Conservation (phyloP, 768 basidiomycete genomes). For the Leccinum boreale region DNA sequence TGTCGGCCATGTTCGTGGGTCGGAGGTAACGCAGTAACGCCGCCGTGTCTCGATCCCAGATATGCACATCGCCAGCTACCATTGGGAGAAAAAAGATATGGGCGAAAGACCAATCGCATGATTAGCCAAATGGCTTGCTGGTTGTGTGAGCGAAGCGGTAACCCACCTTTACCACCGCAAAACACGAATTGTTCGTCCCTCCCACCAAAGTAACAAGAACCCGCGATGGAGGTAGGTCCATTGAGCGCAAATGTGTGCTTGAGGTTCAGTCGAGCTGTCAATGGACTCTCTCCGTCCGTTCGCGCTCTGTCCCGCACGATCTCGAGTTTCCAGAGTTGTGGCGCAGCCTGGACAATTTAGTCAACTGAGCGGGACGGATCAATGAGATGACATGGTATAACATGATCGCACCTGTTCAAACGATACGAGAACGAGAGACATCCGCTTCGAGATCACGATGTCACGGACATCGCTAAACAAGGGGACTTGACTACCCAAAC, state of each 20-base stretch:
- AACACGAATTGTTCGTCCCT: conserved; percentile 75
- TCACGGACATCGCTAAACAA: conserved; percentile 53
- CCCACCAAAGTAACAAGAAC: conserved; percentile 79
- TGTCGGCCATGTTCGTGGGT: conserved; percentile 49
- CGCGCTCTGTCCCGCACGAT: conserved; percentile 47
- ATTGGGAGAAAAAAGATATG: neutral
- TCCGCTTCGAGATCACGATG: conserved; percentile 43
- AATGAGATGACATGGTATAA: neutral
- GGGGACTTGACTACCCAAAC: conserved; percentile 42
- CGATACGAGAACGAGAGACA: conserved; percentile 41
- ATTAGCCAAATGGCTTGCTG: neutral
- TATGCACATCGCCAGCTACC: conserved; percentile 74
- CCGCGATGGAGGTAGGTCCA: conserved; percentile 64
- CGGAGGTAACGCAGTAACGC: conserved; percentile 66
- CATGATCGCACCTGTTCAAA: conserved; percentile 23
- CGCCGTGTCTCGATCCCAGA: conserved; percentile 83
- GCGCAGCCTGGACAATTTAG: conserved; percentile 48
- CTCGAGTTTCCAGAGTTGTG: conserved; percentile 74
- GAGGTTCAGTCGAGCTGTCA: conserved; percentile 28
- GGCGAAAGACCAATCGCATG: neutral
- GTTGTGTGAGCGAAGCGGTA: neutral
- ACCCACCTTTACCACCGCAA: conserved; percentile 70
- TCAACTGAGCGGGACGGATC: neutral
- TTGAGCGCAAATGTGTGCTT: conserved; percentile 72
- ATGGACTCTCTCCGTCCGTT: conserved; percentile 24